Evolutionary conservation across 805 yeast genomes (phyloP).

Genomic region (Diddensiella caesifluorescens): DNA sequence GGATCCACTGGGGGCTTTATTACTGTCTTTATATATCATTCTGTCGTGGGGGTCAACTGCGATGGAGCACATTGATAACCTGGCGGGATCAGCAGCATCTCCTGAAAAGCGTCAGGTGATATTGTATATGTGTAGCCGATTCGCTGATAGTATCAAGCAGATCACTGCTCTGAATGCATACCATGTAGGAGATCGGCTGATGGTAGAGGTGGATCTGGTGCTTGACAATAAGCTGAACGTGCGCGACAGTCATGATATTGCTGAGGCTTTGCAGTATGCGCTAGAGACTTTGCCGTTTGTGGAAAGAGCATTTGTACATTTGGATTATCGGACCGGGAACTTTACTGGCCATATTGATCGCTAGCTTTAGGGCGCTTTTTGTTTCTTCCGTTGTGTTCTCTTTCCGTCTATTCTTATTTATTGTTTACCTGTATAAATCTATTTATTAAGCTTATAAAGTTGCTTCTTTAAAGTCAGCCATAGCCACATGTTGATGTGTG

Average conservation of each 20-base stretch:
- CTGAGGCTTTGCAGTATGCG: constrained; percentile 76
- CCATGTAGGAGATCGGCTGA: constrained; percentile 72
- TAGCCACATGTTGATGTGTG: too few relatives aligned
- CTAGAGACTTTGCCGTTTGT: constrained; percentile 71
- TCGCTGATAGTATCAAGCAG: constrained; percentile 59
- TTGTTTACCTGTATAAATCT: too few relatives aligned
- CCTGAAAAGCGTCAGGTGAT: constrained; percentile 59
- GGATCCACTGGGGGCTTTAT: constrained; percentile 68
- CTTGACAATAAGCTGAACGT: constrained; percentile 46
- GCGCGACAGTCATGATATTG: constrained; percentile 72
- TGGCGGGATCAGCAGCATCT: constrained; percentile 69
- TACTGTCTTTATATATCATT: constrained; percentile 57
- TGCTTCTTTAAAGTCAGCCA: too few relatives aligned
- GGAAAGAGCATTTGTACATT: constrained; percentile 77
- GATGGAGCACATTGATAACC: constrained; percentile 64
- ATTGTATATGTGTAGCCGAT: constrained; percentile 60
- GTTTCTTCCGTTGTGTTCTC: too few relatives aligned
- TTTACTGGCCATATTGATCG: constrained; percentile 34
- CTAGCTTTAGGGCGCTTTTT: background rate
- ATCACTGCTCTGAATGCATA: constrained; percentile 66
- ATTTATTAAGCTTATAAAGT: too few relatives aligned
- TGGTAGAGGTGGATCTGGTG: constrained; percentile 72
- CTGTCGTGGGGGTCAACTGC: constrained; percentile 60
- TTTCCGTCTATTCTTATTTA: too few relatives aligned
- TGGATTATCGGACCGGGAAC: constrained; percentile 45